Percentiles rank a stretch among this genome's conserved stretches.
These are phyloP conservation scores for Glomus cerebriforme DNA, from an alignment of 192 early-diverging fungal genomes.

Conservation along the genomic window DNA sequence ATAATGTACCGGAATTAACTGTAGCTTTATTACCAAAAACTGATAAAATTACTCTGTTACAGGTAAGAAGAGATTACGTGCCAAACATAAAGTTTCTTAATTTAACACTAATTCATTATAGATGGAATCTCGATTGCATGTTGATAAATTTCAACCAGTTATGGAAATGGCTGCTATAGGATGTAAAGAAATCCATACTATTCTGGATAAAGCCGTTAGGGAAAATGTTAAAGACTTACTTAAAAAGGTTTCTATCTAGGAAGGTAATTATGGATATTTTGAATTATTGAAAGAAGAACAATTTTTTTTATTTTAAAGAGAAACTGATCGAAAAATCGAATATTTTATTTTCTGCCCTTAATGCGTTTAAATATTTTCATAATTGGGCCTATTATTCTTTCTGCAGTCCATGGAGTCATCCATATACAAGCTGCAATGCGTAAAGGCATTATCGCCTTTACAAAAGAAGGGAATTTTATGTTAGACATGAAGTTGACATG, in stretches of 20 bases:
- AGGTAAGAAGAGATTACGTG: slow-evolving; percentile 43
- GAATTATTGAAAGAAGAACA: no score
- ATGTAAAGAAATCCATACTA: slow-evolving; percentile 63
- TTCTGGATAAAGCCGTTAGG: slow-evolving; percentile 64
- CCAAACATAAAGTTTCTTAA: no score
- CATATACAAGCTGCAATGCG: slow-evolving; percentile 57
- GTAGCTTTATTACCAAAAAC: slow-evolving; percentile 81
- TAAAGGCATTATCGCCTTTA: slow-evolving; percentile 63
- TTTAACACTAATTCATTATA: no score
- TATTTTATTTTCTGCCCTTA: background rate
- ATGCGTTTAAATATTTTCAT: slow-evolving; percentile 38
- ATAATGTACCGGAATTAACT: slow-evolving; percentile 86
- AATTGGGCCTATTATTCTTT: slow-evolving; percentile 48
- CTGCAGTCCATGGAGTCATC: slow-evolving; percentile 62
- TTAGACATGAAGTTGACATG: background rate
- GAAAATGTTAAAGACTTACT: slow-evolving; percentile 51
- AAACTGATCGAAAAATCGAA: no score
- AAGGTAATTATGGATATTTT: background rate
- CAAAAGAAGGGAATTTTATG: background rate
- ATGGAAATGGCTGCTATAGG: slow-evolving; percentile 68
- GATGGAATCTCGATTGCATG: slow-evolving; percentile 87
- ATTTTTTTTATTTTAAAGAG: no score
- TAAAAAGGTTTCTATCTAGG: slow-evolving; percentile 31
- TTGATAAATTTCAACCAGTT: slow-evolving; percentile 73
- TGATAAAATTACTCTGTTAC: slow-evolving; percentile 80